Evolutionary conservation across 768 basidiomycete species (phyloP).

Genomic region (Psilocybe cyanescens): DNA sequence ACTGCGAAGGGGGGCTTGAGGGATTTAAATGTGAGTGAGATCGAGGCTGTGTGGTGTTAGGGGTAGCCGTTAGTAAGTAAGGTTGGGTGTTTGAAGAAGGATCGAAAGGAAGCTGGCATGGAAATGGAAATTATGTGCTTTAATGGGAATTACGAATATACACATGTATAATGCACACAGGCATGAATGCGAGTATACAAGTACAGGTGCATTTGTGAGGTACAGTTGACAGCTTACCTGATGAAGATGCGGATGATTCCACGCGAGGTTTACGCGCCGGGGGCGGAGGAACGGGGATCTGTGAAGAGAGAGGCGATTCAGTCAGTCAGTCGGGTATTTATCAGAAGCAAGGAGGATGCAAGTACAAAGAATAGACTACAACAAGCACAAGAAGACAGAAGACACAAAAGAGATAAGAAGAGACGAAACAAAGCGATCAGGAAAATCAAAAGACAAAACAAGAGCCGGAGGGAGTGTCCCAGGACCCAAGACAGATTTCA

Average conservation of each 20-base stretch:
- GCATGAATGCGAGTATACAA: background rate
- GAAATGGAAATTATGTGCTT: background rate
- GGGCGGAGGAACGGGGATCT: conserved; percentile 66
- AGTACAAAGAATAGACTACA: background rate
- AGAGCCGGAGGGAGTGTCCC: too few species aligned
- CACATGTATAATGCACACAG: too few species aligned
- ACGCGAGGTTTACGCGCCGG: conserved; percentile 50
- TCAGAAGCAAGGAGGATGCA: background rate
- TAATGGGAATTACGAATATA: background rate
- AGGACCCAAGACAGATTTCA: too few species aligned
- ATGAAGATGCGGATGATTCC: conserved; percentile 24
- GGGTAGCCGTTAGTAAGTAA: background rate
- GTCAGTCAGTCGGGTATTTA: background rate
- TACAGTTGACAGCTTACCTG: conserved; percentile 19
- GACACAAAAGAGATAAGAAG: background rate
- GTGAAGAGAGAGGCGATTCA: background rate
- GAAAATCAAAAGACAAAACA: too few species aligned
- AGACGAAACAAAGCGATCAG: background rate
- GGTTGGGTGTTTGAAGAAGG: background rate
- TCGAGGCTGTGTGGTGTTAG: conserved; percentile 36
- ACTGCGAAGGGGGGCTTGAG: conserved; percentile 84
- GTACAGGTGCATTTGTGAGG: background rate
- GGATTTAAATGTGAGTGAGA: conserved; percentile 88
- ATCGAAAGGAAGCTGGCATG: background rate
- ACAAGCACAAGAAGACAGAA: too few species aligned